Evolutionary conservation across 2,329 filamentous ascomycete genomes (phyloP), one percentile per base, ranked within the genome.

Genomic region (Penicillium sp.): DNA sequence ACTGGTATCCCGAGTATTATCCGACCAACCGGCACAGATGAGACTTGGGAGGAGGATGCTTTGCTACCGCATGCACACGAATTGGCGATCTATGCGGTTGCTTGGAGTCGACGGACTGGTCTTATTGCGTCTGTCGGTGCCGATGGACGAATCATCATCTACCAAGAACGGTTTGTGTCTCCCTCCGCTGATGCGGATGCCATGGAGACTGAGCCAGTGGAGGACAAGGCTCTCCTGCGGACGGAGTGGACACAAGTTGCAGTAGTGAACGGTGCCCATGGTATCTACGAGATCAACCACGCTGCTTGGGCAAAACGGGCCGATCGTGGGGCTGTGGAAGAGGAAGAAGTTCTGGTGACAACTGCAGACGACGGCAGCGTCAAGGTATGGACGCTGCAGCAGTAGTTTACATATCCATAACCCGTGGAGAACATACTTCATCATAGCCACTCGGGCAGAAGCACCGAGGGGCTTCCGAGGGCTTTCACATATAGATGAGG

Each of bases 261-360:
- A 0, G 83, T 84, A n/a, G 70, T 90, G 1, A 81, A 88, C 48
- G 88, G 87, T 33, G 90, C 88, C 2, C 95, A 99, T 72, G 93
- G 91, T 1, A 90, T 96, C 2, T 97, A 93, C 70, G 95, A 99
- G 76, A 83, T 98, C 62, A 99, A 99, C 69, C 92, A 97, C 74
- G 84, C 95, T 48, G 86, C 85, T 2, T 99, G 95, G 95, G 92
- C 91, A 63, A 85, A 83, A 65, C 82, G 93, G 56, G 89, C 86
- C 56, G 92, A 96, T 71, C 80, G 70, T 41, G 64, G 62, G 81
- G 49, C 87, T 79, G 1, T 82, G 82, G 70, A 63, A n/a, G 82
- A 84, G 1, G 80, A 98, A 76, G 89, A 98, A 76, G 89, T 97
- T 72, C 80, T 99, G 47, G 80, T 98, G 21, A 95, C 90, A 16